Evolutionary conservation across 192 early-diverging fungal species (phyloP).

Genomic region (Backusella tarrabulga): DNA sequence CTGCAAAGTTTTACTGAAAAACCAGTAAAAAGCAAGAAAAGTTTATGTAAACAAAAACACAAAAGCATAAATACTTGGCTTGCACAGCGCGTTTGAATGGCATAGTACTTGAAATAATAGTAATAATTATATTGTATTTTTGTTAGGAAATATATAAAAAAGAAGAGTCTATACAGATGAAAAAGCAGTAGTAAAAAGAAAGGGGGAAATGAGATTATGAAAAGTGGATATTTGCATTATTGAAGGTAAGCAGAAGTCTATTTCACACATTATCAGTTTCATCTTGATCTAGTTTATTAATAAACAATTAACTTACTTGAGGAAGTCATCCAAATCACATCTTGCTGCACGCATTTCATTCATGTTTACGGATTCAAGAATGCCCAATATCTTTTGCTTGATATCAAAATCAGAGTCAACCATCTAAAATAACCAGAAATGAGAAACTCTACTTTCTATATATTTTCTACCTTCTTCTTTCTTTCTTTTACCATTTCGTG

Average conservation of each 20-base stretch:
- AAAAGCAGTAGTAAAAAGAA: neutral
- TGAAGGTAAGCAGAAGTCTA: conserved; percentile 60
- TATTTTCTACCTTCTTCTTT: neutral
- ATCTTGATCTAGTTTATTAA: neutral
- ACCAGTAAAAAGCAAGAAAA: neutral
- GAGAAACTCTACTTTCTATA: neutral
- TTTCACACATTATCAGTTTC: neutral
- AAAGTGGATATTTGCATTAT: conserved; percentile 91
- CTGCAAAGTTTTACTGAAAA: too few relatives aligned
- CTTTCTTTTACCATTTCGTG: conserved; percentile 58
- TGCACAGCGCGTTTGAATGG: too few relatives aligned
- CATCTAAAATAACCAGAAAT: conserved; percentile 41
- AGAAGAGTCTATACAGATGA: neutral
- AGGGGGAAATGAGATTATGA: conserved; percentile 44
- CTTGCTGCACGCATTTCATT: conserved; percentile 82
- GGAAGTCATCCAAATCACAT: conserved; percentile 92
- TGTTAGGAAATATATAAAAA: neutral
- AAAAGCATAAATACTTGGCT: neutral
- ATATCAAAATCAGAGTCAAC: conserved; percentile 85
- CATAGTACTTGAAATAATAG: too few relatives aligned
- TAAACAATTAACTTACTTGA: conserved; percentile 52
- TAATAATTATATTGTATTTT: too few relatives aligned
- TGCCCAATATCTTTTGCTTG: conserved; percentile 71
- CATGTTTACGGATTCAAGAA: conserved; percentile 70
- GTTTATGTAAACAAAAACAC: neutral